A percentile compares a stretch with the other conserved stretches of the same genome.
These are phyloP conservation scores for Mucor plumbeus DNA, from an alignment of 371 early-diverging fungal species.

Conservation along the genomic window DNA sequence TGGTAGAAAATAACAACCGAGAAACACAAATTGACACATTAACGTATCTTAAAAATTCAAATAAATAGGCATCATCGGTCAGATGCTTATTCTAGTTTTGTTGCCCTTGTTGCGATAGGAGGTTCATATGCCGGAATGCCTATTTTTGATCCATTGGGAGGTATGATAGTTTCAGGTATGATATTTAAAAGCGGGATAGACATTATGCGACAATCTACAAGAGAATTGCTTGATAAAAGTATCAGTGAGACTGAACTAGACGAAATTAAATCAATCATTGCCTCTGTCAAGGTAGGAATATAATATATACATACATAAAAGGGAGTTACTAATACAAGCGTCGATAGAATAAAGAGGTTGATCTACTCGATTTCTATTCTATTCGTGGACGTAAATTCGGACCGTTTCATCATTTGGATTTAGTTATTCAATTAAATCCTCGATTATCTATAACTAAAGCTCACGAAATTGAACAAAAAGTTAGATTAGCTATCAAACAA, in stretches of 20 bases:
- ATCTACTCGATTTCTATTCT: slow-evolving; percentile 41
- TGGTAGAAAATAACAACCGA: slow-evolving; percentile 41
- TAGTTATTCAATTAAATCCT: slow-evolving; percentile 40
- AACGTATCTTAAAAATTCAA: neutral
- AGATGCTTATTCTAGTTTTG: slow-evolving; percentile 70
- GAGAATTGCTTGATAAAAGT: slow-evolving; percentile 49
- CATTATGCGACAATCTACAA: slow-evolving; percentile 44
- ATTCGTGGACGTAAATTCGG: slow-evolving; percentile 51
- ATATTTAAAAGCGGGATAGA: slow-evolving; percentile 59
- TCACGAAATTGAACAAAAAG: slow-evolving; percentile 35
- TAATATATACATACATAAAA: neutral
- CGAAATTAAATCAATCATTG: slow-evolving; percentile 30
- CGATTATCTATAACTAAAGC: slow-evolving; percentile 34
- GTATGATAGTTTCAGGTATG: slow-evolving; percentile 62
- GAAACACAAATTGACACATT: neutral
- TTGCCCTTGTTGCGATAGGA: slow-evolving; percentile 65
- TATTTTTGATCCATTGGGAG: slow-evolving; percentile 71
- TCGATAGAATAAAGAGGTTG: slow-evolving; percentile 27
- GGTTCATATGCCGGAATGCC: slow-evolving; percentile 70
- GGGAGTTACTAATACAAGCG: neutral
- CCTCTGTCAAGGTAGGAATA: slow-evolving; percentile 33
- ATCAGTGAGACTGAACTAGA: slow-evolving; percentile 32
- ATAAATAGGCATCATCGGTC: slow-evolving; percentile 68
- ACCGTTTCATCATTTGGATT: slow-evolving; percentile 49
- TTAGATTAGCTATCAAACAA: slow-evolving; percentile 35